Conservation (phyloP, 306 rosid species). For the Glycine tomentella region DNA sequence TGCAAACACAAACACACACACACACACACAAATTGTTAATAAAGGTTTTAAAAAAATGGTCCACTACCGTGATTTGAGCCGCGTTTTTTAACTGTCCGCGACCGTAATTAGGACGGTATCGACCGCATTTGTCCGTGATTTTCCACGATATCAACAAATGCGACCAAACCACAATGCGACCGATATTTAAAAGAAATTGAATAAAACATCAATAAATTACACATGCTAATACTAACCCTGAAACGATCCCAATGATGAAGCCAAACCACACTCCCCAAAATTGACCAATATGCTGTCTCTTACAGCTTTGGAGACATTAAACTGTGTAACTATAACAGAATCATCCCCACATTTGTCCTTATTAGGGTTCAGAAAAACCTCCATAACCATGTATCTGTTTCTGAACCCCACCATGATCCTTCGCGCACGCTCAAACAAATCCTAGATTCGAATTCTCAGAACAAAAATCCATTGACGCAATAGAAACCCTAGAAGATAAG, state of each 20-base stretch:
- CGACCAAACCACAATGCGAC: too few species aligned
- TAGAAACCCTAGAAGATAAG: conserved; percentile 32
- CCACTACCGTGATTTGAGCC: too few species aligned
- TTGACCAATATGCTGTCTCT: conserved; percentile 76
- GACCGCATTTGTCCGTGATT: too few species aligned
- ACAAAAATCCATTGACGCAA: not conserved
- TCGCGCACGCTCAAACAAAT: not conserved
- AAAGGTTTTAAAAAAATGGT: too few species aligned
- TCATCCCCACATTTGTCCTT: conserved; percentile 57
- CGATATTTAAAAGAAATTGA: too few species aligned
- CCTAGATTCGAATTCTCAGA: not conserved
- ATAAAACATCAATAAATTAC: not conserved
- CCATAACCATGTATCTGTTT: conserved; percentile 78
- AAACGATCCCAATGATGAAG: conserved; percentile 74
- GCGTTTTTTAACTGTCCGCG: too few species aligned
- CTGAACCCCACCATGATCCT: conserved; percentile 81
- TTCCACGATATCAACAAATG: too few species aligned
- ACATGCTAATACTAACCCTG: conserved; percentile 56
- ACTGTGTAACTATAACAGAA: conserved; percentile 71
- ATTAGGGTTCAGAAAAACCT: conserved; percentile 81
- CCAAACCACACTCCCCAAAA: conserved; percentile 92
- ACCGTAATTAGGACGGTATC: too few species aligned
- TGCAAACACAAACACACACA: conserved; percentile 45
- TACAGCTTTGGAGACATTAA: conserved; percentile 71
- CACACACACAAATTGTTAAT: too few species aligned